Conservation (phyloP, 352 stramenopile species). For the Phytophthora pluvialis region DNA sequence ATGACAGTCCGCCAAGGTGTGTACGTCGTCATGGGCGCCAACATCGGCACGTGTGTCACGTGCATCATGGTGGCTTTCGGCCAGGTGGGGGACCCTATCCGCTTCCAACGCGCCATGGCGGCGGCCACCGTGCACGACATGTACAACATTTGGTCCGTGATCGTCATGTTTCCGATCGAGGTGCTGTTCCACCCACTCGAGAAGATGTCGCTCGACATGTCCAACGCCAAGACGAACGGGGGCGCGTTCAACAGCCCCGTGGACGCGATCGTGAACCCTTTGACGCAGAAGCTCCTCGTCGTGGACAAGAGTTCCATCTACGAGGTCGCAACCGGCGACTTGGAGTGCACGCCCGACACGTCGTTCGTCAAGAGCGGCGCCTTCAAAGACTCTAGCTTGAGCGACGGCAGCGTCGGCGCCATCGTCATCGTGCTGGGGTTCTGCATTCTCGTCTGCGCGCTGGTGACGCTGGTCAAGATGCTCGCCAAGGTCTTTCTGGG, state of each 20-base stretch:
- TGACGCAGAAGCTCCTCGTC: constrained; percentile 29
- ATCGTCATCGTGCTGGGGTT: constrained; percentile 53
- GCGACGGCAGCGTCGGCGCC: constrained; percentile 43
- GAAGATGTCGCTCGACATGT: constrained; percentile 47
- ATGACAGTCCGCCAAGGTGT: constrained; percentile 81
- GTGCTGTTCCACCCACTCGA: constrained; percentile 59
- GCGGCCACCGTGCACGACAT: constrained; percentile 59
- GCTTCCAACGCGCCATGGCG: constrained; percentile 64
- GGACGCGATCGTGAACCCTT: constrained; percentile 46
- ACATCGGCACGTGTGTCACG: constrained; percentile 88
- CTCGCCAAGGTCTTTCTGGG: constrained; percentile 70
- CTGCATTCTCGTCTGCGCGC: constrained; percentile 42
- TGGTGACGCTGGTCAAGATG: constrained; percentile 52
- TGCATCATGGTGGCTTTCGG: constrained; percentile 91
- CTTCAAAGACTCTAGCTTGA: constrained; percentile 36
- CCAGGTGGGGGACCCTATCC: constrained; percentile 71
- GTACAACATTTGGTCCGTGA: constrained; percentile 90
- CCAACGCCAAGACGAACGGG: constrained; percentile 28
- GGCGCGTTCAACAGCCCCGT: constrained; percentile 48
- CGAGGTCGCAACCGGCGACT: constrained; percentile 32
- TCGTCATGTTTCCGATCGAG: constrained; percentile 77
- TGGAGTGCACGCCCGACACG: constrained; percentile 23
- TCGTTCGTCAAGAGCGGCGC: constrained; percentile 44
- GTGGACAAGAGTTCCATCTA: constrained; percentile 47
- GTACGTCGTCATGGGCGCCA: constrained; percentile 91